Base-by-base conservation (phyloP, 495 filamentous ascomycete genomes). In the Penicillium cataractarum region DNA sequence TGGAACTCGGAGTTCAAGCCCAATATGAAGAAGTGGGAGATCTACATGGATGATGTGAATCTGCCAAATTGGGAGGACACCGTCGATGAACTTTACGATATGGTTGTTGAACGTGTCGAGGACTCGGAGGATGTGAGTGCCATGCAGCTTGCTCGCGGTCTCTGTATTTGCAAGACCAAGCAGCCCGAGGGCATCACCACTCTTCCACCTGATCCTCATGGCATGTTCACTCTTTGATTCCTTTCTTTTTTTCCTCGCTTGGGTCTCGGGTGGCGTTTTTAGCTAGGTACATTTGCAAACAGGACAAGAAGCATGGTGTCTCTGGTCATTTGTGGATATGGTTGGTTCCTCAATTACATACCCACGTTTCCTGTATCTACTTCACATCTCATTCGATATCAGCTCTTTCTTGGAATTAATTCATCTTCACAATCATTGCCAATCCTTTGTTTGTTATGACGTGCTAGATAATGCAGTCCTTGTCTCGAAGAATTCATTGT, bases 11-110 rank as follows among this genome's bases (percentile, higher is more conserved):
- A 26, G 2, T 77, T 72, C 42, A 50, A 64, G 22, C 12, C 2
- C n/a, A 60, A 66, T 42, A 76, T 71, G 72, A 15, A 39, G 1
- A 64, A 70, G 56, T 74, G 74, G 73, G 67, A 75, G 51, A 15
- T 9, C 0, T 63, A 58, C 5, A 17, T 71, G 2, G 10, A 58
- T 0, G 31, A 40, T 3, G 2, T 75, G 37, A 12, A 44, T 17
- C 17, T 77, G 7, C 74, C 74, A 0, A 46, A 55, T 15, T 74
- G 64, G 65, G 71, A 71, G 32, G 68, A 73, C 4, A 49, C 65
- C 4, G 53, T 75, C 6, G 59, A 70, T 10, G 69, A 76, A 5
- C 22, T 77, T 4, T 64, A 63, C 24, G 19, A 51, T 1, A 57
- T 67, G 50, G 63, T 77, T 55, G 7, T 62, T 0, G 68, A 74